Conservation (phyloP, 2,329 filamentous ascomycete species). For the Triangularia setosa region DNA sequence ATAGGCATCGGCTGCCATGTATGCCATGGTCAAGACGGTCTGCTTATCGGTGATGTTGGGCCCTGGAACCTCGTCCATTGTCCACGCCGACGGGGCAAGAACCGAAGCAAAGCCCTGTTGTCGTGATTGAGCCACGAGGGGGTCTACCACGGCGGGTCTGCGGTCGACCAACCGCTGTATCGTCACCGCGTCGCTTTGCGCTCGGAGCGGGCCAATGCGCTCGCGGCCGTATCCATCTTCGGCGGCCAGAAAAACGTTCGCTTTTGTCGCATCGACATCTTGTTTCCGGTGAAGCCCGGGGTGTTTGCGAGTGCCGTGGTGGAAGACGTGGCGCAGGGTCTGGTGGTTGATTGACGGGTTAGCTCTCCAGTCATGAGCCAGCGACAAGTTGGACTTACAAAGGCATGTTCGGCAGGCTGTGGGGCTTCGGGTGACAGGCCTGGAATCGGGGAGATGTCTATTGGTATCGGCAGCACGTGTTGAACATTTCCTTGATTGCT, state of each 20-base stretch:
- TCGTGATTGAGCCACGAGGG: slow-evolving; percentile 69
- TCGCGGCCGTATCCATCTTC: slow-evolving; percentile 54
- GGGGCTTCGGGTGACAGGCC: slow-evolving; percentile 42
- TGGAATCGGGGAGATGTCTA: slow-evolving; percentile 39
- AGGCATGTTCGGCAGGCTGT: slow-evolving; percentile 51
- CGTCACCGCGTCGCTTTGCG: slow-evolving; percentile 59
- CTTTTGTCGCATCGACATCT: slow-evolving; percentile 60
- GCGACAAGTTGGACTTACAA: slow-evolving; percentile 37
- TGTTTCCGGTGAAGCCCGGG: slow-evolving; percentile 72
- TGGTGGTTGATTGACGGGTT: slow-evolving; percentile 26
- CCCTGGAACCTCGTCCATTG: slow-evolving; percentile 69
- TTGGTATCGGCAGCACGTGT: slow-evolving; percentile 42
- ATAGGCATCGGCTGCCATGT: slow-evolving; percentile 88
- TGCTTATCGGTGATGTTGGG: slow-evolving; percentile 83
- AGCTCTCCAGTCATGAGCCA: not conserved
- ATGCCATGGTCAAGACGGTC: slow-evolving; percentile 77
- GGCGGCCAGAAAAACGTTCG: slow-evolving; percentile 58
- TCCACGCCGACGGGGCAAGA: slow-evolving; percentile 75
- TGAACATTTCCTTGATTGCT: slow-evolving; percentile 35
- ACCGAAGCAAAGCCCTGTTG: slow-evolving; percentile 63
- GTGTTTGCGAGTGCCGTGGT: slow-evolving; percentile 79
- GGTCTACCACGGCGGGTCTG: slow-evolving; percentile 70
- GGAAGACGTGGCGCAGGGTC: slow-evolving; percentile 82
- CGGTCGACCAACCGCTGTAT: slow-evolving; percentile 83
- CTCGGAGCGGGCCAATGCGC: slow-evolving; percentile 50